Percentiles rank a stretch among this genome's conserved stretches.
Conservation (phyloP, 1,139 yeast genomes). For the Candida neerlandica region DNA sequence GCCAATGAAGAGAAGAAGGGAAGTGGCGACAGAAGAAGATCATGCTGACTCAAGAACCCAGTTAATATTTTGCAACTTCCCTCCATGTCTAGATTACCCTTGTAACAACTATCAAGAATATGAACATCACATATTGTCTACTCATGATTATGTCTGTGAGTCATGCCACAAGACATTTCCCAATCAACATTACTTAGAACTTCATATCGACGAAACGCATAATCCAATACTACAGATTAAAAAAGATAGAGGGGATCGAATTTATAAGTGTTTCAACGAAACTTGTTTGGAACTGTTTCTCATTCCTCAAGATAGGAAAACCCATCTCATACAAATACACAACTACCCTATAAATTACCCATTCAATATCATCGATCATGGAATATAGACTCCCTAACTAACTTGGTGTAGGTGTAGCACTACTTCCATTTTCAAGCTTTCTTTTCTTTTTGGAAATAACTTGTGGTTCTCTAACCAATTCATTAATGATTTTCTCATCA, state of each 20-base stretch:
- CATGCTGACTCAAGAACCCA: too few species aligned
- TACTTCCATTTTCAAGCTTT: conserved; percentile 24
- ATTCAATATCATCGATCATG: conserved; percentile 40
- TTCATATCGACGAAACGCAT: conserved; percentile 58
- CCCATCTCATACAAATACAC: conserved; percentile 53
- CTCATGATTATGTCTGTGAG: conserved; percentile 36
- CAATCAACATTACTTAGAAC: conserved; percentile 33
- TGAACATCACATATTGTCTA: conserved; percentile 31
- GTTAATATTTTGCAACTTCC: conserved; percentile 5
- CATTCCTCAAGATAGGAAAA: conserved; percentile 38
- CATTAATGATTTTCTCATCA: conserved; percentile 50
- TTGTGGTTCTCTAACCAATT: conserved; percentile 54
- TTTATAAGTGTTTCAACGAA: conserved; percentile 41
- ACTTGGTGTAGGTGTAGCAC: neutral
- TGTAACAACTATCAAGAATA: conserved; percentile 25
- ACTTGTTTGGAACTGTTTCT: conserved; percentile 37
- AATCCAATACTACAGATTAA: conserved; percentile 46
- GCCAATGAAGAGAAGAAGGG: conserved; percentile 15
- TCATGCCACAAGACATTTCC: conserved; percentile 49
- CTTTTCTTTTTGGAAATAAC: conserved; percentile 46
- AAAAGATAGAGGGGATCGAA: conserved; percentile 40
- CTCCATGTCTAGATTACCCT: conserved; percentile 15
- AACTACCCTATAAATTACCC: conserved; percentile 47
- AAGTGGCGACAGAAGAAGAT: conserved; percentile 2
- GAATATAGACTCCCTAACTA: conserved; percentile 16